A percentile compares a stretch with the other conserved stretches of the same genome.
Evolutionary conservation across 306 rosid species (phyloP).

Genomic region (Vigna nakashimae): DNA sequence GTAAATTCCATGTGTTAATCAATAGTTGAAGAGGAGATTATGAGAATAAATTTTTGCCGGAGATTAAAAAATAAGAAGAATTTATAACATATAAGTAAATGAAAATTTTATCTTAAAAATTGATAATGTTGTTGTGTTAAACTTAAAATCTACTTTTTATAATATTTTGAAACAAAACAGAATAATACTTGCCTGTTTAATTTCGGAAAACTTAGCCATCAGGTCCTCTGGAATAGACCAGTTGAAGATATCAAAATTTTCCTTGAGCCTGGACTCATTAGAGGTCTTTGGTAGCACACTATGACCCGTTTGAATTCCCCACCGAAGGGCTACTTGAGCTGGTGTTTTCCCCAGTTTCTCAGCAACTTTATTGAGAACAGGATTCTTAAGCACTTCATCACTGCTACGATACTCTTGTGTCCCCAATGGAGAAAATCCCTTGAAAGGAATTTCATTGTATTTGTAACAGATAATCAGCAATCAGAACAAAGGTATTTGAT

Average conservation of each 20-base stretch:
- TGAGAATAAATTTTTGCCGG: too few species aligned
- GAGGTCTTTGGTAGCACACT: conserved; percentile 32
- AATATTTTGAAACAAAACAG: not conserved
- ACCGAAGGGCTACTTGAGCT: conserved; percentile 33
- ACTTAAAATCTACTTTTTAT: too few species aligned
- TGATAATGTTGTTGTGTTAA: too few species aligned
- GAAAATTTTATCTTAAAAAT: too few species aligned
- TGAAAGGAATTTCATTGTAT: not conserved
- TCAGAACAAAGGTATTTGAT: not conserved
- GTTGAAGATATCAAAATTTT: conserved; percentile 22
- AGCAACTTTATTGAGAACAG: conserved; percentile 4
- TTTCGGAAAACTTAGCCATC: conserved; percentile 5
- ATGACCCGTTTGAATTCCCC: conserved; percentile 32
- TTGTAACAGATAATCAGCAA: not conserved
- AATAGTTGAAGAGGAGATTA: too few species aligned
- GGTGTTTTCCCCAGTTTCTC: conserved; percentile 36
- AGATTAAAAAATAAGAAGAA: too few species aligned
- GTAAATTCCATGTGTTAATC: not conserved
- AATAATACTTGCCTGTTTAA: conserved; percentile 19
- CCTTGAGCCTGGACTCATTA: conserved; percentile 22
- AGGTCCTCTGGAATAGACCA: conserved; percentile 34
- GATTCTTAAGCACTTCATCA: conserved; percentile 17
- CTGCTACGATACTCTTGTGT: not conserved
- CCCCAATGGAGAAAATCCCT: conserved; percentile 37
- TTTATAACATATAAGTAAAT: too few species aligned